Evolutionary conservation across 2,329 filamentous ascomycete species (phyloP).

Genomic region (Neofusicoccum sp.): DNA sequence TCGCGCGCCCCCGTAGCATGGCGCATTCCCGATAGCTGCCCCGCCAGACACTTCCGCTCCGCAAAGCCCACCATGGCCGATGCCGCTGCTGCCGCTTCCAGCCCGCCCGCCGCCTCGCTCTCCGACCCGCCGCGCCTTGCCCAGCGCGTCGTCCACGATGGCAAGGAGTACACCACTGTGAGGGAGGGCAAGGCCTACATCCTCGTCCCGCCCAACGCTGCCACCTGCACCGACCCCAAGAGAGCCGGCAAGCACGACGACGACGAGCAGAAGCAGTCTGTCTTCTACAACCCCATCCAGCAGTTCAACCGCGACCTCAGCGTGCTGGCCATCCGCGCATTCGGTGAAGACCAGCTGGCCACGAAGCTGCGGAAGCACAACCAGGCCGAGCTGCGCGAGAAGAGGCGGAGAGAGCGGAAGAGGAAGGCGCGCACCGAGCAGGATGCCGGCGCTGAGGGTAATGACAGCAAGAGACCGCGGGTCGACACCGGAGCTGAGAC

Average conservation of each 20-base stretch:
- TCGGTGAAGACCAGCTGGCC: constrained; percentile 68
- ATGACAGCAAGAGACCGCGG: constrained; percentile 29
- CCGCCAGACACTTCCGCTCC: neutral
- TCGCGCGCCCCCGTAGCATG: neutral
- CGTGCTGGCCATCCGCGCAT: constrained; percentile 87
- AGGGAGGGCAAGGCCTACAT: constrained; percentile 71
- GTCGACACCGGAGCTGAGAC: constrained; percentile 24
- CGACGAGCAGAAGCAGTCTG: constrained; percentile 66
- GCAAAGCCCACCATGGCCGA: constrained; percentile 2
- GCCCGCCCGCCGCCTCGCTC: constrained; percentile 25
- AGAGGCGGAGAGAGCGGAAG: constrained; percentile 38
- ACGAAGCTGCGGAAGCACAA: constrained; percentile 47
- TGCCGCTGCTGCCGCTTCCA: neutral
- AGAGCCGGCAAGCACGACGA: constrained; percentile 41
- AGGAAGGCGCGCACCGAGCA: constrained; percentile 1
- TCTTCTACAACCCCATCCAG: constrained; percentile 99
- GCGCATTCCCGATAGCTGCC: neutral
- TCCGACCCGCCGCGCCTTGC: constrained; percentile 33
- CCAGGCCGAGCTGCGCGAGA: constrained; percentile 30
- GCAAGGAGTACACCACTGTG: constrained; percentile 61
- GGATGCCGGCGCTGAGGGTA: constrained; percentile 6
- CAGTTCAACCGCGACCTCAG: constrained; percentile 98
- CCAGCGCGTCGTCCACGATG: constrained; percentile 47
- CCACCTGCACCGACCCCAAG: constrained; percentile 51
- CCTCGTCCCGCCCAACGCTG: constrained; percentile 60